Percentiles rank a stretch among this genome's conserved stretches.
These are phyloP conservation scores for Mortierella sp. DNA, from an alignment of 371 early-diverging fungal genomes.

Conservation along the genomic window DNA sequence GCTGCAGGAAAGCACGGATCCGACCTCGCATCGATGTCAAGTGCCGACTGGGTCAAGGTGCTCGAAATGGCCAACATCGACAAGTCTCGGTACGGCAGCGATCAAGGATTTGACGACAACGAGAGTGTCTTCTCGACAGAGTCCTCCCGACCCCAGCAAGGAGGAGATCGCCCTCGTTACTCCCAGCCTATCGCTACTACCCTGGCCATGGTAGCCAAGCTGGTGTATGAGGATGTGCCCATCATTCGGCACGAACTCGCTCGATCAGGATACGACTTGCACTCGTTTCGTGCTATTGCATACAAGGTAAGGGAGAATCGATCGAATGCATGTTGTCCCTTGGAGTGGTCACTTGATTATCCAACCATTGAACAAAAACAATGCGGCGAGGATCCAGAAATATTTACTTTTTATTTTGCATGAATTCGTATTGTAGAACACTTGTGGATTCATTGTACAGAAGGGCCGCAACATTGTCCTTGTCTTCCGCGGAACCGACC, in stretches of 20 bases:
- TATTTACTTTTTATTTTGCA: not conserved
- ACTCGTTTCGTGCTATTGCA: slow-evolving; percentile 69
- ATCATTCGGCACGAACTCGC: slow-evolving; percentile 69
- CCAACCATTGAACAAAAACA: not conserved
- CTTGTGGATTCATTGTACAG: slow-evolving; percentile 71
- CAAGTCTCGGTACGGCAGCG: slow-evolving; percentile 26
- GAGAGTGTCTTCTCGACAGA: not conserved
- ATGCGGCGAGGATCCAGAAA: slow-evolving; percentile 1
- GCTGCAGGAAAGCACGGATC: slow-evolving; percentile 43
- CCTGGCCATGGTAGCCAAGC: slow-evolving; percentile 65
- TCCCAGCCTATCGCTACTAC: slow-evolving; percentile 69
- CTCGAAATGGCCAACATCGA: slow-evolving; percentile 50
- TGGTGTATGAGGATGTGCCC: slow-evolving; percentile 70
- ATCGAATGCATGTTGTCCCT: not conserved
- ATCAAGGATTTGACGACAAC: not conserved
- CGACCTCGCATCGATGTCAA: slow-evolving; percentile 43
- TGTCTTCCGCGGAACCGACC: slow-evolving; percentile 74
- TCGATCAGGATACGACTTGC: slow-evolving; percentile 68
- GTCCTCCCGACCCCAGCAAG: not conserved
- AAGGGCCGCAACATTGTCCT: slow-evolving; percentile 71
- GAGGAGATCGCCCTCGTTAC: slow-evolving; percentile 54
- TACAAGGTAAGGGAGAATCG: slow-evolving; percentile 60
- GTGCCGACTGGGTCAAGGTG: slow-evolving; percentile 40
- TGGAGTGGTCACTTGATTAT: not conserved
- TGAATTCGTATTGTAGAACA: slow-evolving; percentile 59